Evolutionary conservation across 768 basidiomycete genomes (phyloP).

Genomic region (Russula dissimulans): DNA sequence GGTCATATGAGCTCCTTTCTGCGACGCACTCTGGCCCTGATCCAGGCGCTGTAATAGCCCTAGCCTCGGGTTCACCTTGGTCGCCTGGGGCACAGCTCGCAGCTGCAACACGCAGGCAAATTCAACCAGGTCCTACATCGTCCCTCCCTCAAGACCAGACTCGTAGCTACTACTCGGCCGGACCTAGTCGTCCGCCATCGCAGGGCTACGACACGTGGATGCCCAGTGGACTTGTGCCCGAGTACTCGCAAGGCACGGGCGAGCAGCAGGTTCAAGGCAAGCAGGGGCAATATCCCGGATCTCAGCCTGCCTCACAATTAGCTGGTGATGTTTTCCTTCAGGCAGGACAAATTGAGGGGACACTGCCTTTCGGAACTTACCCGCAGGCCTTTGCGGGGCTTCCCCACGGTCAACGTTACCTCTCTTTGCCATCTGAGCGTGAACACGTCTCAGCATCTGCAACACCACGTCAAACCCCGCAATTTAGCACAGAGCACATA

Average conservation of each 20-base stretch:
- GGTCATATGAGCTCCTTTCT: not conserved
- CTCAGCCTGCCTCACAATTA: not conserved
- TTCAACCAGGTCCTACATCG: constrained; percentile 16
- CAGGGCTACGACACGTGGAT: not conserved
- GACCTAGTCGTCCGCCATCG: not conserved
- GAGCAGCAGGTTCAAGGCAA: not conserved
- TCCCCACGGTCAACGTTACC: not conserved
- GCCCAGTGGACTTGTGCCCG: not conserved
- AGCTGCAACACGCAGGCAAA: not conserved
- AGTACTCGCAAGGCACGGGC: constrained; percentile 12
- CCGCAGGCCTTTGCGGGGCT: not conserved
- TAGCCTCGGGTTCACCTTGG: constrained; percentile 4
- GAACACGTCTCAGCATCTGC: not conserved
- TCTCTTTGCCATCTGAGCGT: not conserved
- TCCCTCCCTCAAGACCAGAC: constrained; percentile 19
- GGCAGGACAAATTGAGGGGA: not conserved
- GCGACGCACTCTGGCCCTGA: not conserved
- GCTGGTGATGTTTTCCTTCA: not conserved
- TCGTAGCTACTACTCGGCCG: constrained; percentile 10
- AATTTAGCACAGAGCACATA: not conserved
- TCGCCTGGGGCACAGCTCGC: constrained; percentile 6
- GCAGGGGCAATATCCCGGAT: not conserved
- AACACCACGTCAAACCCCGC: not conserved
- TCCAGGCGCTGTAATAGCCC: not conserved
- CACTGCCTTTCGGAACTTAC: not conserved